Percentiles rank a stretch among this genome's conserved stretches.
phyloP scores from a whole-genome alignment of 179 eudicot species.

The Nepenthes alata region DNA sequence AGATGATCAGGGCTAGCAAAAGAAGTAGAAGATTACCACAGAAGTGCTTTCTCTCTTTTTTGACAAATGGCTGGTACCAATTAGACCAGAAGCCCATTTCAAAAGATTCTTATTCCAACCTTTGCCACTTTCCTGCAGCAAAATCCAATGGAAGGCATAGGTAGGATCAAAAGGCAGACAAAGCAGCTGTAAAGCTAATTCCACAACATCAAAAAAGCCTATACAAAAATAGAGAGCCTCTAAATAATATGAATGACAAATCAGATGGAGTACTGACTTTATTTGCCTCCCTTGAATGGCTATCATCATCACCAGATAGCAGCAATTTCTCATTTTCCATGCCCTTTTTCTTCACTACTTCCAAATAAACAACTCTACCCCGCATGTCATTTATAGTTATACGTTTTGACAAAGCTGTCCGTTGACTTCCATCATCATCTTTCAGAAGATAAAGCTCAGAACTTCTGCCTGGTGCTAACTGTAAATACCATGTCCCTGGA shows the following conservation, averaged over 20 bases:
- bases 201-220: not conserved
- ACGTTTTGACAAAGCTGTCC: constrained; percentile 43
- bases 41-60: constrained; percentile 38
- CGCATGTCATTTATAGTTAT: constrained; percentile 72
- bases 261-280: constrained; percentile 15
- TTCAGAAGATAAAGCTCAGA: constrained; percentile 75
- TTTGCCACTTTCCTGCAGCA: constrained; percentile 43
- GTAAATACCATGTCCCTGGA: constrained; percentile 95
- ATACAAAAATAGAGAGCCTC: not conserved
- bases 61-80: constrained; percentile 57
- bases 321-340: constrained; percentile 78
- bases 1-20: not conserved
- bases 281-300: constrained; percentile 28
- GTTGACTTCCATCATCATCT: constrained; percentile 47
- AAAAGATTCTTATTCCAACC: constrained; percentile 76
- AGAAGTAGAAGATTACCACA: constrained; percentile 22
- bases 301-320: constrained; percentile 44
- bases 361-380: constrained; percentile 79
- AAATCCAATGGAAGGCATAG: not conserved
- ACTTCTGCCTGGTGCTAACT: constrained; percentile 95
- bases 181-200: not conserved
- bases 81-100: constrained; percentile 91
- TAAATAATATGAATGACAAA: not conserved
- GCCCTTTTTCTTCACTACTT: constrained; percentile 78
- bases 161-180: not conserved